These are phyloP conservation scores for Arctium minus DNA, from an alignment of 129 eudicot species.

Conservation along the genomic window DNA sequence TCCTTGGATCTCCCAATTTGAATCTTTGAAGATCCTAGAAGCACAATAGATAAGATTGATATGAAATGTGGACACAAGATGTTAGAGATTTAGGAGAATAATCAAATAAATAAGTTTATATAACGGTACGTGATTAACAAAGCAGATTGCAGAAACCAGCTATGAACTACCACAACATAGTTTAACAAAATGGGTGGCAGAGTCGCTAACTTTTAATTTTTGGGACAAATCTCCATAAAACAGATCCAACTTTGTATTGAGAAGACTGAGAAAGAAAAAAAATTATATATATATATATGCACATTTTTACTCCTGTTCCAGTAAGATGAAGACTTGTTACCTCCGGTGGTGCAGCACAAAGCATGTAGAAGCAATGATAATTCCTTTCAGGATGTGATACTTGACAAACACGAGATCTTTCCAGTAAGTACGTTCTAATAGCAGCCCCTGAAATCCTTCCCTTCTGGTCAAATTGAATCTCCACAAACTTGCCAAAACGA, in stretches of 20 bases:
- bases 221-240: not conserved
- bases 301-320: not conserved
- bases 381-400: conserved; percentile 88
- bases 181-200: not conserved
- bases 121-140: not conserved
- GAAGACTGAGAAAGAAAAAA: not conserved
- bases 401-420: conserved; percentile 96
- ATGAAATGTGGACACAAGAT: not conserved
- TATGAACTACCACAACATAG: not conserved
- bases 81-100: not conserved
- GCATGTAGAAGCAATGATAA: conserved; percentile 97
- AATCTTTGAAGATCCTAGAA: conserved; percentile 61
- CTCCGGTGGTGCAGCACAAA: conserved; percentile 90
- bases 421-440: conserved; percentile 79
- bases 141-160: not conserved
- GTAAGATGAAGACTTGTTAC: conserved; percentile 22
- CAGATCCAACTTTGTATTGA: not conserved
- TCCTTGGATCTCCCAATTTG: conserved; percentile 68
- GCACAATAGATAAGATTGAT: not conserved
- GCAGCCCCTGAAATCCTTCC: conserved; percentile 96
- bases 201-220: not conserved
- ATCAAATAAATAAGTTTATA: not conserved
- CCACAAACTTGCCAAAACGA: conserved; percentile 97
- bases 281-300: not conserved
- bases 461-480: conserved; percentile 75